Conservation (phyloP, 73 alveolate species). For the Uronychia setigera region DNA sequence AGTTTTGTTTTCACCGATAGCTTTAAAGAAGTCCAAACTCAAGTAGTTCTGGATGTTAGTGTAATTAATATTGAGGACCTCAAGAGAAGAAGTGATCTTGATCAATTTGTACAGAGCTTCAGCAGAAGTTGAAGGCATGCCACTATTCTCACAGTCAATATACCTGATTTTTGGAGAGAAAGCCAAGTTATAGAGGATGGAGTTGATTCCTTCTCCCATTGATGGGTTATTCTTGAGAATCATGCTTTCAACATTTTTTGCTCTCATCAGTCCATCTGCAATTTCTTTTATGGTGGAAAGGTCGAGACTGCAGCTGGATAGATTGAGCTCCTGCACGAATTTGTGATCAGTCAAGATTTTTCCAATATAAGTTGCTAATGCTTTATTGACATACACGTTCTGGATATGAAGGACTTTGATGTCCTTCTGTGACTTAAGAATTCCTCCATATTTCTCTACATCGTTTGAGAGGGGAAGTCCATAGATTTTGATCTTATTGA, state of each 20-base stretch:
- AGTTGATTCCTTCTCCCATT: constrained; percentile 78
- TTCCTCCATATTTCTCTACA: constrained; percentile 2
- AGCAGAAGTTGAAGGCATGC: constrained; percentile 53
- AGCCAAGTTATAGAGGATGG: constrained; percentile 92
- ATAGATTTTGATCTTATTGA: constrained; percentile 44
- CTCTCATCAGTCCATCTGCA: constrained; percentile 98
- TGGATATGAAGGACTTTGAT: constrained; percentile 1
- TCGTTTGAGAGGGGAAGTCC: neutral
- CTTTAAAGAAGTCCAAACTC: constrained; percentile 83
- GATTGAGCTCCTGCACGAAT: constrained; percentile 73
- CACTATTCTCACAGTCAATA: constrained; percentile 57
- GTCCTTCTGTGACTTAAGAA: constrained; percentile 10
- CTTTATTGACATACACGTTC: neutral
- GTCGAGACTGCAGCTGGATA: constrained; percentile 63
- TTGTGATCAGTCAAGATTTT: constrained; percentile 81
- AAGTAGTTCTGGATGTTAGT: constrained; percentile 34
- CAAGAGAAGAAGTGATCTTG: constrained; percentile 86
- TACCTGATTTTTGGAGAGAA: constrained; percentile 89
- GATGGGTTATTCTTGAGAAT: constrained; percentile 62
- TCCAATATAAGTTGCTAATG: constrained; percentile 54
- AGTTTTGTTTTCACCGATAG: constrained; percentile 94
- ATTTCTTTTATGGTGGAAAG: constrained; percentile 85
- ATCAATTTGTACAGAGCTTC: constrained; percentile 86
- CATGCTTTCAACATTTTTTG: constrained; percentile 83
- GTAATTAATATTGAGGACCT: constrained; percentile 65